A percentile compares a stretch with the other conserved stretches of the same genome.
Evolutionary conservation across 345 rosid species (phyloP).

Genomic region (Aurinia saxatilis): DNA sequence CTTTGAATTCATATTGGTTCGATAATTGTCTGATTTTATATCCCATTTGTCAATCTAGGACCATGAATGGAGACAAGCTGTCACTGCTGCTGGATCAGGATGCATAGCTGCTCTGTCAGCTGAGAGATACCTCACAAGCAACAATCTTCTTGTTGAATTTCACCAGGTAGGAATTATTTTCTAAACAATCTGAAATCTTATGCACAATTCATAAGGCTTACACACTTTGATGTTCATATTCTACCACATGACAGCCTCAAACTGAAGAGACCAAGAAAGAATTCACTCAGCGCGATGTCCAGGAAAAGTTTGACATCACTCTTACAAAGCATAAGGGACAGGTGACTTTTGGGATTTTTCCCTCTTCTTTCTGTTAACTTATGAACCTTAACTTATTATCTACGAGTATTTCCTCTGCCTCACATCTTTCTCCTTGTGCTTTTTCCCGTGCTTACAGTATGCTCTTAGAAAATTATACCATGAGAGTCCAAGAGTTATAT

Average conservation of each 20-base stretch:
- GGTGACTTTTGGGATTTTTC: conserved; percentile 44
- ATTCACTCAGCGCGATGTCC: conserved; percentile 69
- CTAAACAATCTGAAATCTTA: background rate
- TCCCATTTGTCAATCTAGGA: conserved; percentile 43
- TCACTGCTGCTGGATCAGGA: conserved; percentile 97
- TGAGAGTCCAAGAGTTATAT: conserved; percentile 82
- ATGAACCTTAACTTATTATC: background rate
- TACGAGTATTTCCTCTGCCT: background rate
- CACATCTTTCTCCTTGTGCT: background rate
- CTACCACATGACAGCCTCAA: conserved; percentile 52
- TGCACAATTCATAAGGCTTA: conserved; percentile 12
- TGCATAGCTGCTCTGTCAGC: conserved; percentile 95
- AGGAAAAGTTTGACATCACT: conserved; percentile 77
- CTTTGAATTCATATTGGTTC: conserved; percentile 10
- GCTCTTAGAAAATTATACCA: conserved; percentile 90
- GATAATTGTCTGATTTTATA: conserved; percentile 7
- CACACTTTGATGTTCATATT: conserved; percentile 3
- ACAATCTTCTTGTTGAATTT: conserved; percentile 81
- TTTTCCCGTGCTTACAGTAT: conserved; percentile 44
- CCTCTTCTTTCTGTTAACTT: background rate
- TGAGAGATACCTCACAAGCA: conserved; percentile 87
- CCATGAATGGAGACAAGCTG: conserved; percentile 96
- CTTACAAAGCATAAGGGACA: conserved; percentile 81
- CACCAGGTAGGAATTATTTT: conserved; percentile 59
- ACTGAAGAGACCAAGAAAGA: conserved; percentile 87